phyloP scores from a whole-genome alignment of 2,329 filamentous ascomycete species.

The Curvularia verruculosa region DNA sequence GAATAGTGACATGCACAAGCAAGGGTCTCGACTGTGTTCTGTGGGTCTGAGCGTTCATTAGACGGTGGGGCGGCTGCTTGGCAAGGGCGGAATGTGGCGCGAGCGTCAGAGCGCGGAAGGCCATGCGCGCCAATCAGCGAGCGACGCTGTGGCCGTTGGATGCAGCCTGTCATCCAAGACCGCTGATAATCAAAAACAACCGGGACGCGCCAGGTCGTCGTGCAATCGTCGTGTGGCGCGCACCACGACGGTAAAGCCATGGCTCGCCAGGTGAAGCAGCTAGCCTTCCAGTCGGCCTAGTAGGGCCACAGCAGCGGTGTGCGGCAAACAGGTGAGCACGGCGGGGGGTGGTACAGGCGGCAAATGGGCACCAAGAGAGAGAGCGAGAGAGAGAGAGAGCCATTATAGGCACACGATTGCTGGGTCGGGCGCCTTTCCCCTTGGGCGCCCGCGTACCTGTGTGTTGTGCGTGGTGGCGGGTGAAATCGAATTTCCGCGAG shows the following conservation, averaged over 20 bases:
- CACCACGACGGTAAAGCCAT: slow-evolving; percentile 7
- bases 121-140: slow-evolving; percentile 9
- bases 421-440: neutral
- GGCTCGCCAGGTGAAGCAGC: slow-evolving; percentile 9
- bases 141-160: slow-evolving; percentile 9
- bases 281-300: no score
- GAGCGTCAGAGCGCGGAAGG: slow-evolving; percentile 10
- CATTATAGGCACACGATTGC: no score
- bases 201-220: slow-evolving; percentile 4
- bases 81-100: slow-evolving; percentile 16
- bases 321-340: neutral
- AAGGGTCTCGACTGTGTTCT: slow-evolving; percentile 19
- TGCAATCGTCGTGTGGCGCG: slow-evolving; percentile 4
- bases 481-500: slow-evolving; percentile 9
- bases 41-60: slow-evolving; percentile 14
- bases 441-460: slow-evolving; percentile 12
- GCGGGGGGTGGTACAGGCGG: neutral
- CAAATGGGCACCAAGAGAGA: no score
- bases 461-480: slow-evolving; percentile 6
- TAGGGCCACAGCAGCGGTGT: slow-evolving; percentile 15
- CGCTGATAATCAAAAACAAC: neutral
- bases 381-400: no score
- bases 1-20: slow-evolving; percentile 16
- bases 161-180: neutral
- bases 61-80: slow-evolving; percentile 7